Base-by-base conservation (phyloP, 2,329 filamentous ascomycete species). In the Aureobasidium subglaciale region DNA sequence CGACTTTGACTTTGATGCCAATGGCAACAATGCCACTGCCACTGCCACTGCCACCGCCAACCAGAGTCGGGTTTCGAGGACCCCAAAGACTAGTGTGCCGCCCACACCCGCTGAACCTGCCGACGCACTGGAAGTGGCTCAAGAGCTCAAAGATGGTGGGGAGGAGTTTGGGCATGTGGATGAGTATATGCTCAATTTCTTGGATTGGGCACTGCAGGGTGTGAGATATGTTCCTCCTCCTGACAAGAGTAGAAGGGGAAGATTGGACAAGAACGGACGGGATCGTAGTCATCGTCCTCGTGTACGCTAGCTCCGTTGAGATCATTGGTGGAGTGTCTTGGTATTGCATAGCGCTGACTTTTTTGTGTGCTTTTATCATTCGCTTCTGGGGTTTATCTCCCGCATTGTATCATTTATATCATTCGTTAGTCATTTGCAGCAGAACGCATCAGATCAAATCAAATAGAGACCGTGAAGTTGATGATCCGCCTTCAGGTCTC, bases 1-100 rank as follows among this genome's bases (percentile, higher is more conserved):
- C 62, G 89, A 91, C 42, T 88, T 83, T 4, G 90, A 95, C 65
- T 95, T 95, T 4, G 90, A 95, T 65, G 95, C 95, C 55, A 63
- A 59, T 2, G 63, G 65, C 30, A 45, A 58, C 25, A 88, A 91
- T 64, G 16, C 1, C 41, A 32, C 13, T 45, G 10, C 35, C 25
- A 81, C 82, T 68, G 16, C 1, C 41, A 32, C 13, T 45, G 10
- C 35, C 25, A 81, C 82, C 68, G 72, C 67, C 22, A 20, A 22
- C 7, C 27, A 24, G 5, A 41, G 37, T 18, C 22, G 49, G 20
- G 35, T 32, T 11, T 53, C 49, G 1, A n/a, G 38, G 5, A 72
- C 61, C 55, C 68, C 58, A 65, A 59, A 22, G 67, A 71, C 50
- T 58, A 77, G 64, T 16, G 70, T 63, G 62, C 71, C 52, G 70